A percentile compares a stretch with the other conserved stretches of the same genome.
phyloP scores from a whole-genome alignment of 129 eudicot species.

The Flaveria bidentis region DNA sequence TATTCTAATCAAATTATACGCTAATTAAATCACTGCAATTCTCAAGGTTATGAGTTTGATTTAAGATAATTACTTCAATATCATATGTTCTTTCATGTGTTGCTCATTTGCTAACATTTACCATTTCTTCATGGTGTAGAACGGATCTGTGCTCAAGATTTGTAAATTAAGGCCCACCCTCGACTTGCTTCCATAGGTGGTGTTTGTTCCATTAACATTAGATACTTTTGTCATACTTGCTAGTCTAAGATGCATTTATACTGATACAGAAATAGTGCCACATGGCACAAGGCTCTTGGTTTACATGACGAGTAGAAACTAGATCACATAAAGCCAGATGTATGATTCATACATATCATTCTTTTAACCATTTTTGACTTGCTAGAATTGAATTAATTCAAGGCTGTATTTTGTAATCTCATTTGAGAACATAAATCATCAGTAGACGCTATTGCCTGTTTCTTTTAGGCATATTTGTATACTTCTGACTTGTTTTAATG shows the following conservation, averaged over 20 bases:
- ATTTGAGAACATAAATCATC: conserved; percentile 22
- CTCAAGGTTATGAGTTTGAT: background rate
- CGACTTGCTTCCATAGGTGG: conserved; percentile 14
- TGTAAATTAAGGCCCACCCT: conserved; percentile 30
- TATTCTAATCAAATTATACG: background rate
- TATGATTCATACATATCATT: conserved; percentile 37
- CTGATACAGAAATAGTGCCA: conserved; percentile 33
- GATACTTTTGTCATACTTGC: conserved; percentile 23
- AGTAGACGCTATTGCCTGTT: conserved; percentile 7
- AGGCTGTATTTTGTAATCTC: conserved; percentile 40
- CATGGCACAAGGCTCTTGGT: conserved; percentile 30
- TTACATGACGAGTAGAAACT: conserved; percentile 39
- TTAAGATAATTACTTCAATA: background rate
- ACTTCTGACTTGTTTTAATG: background rate
- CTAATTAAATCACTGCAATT: background rate
- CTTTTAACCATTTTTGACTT: conserved; percentile 43
- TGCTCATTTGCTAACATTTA: conserved; percentile 3
- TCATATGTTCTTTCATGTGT: background rate
- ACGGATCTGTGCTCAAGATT: conserved; percentile 67
- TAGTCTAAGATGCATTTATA: conserved; percentile 37
- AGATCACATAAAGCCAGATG: conserved; percentile 29
- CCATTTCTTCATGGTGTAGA: conserved; percentile 47
- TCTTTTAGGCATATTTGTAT: background rate
- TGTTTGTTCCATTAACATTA: conserved; percentile 26
- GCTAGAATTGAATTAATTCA: conserved; percentile 35